These are phyloP conservation scores for Geotrichum cucujoidarum DNA, from an alignment of 1,139 yeast genomes.

Conservation along the genomic window DNA sequence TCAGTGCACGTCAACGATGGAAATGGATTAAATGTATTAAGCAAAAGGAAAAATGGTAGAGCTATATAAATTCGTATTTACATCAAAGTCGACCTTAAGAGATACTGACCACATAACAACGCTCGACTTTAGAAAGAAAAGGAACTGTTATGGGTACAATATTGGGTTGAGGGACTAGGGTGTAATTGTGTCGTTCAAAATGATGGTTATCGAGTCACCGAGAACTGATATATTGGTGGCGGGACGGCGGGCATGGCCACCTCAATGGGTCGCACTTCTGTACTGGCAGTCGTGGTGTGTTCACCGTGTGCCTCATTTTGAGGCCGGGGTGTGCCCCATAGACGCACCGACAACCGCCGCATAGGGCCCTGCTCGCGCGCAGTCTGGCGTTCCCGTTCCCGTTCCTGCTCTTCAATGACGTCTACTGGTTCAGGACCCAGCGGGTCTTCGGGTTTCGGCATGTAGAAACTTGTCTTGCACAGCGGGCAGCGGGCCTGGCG, in stretches of 20 bases:
- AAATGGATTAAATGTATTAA: no score
- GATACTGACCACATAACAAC: no score
- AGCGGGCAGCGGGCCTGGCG: constrained; percentile 80
- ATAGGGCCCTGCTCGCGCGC: not conserved
- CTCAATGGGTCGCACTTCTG: not conserved
- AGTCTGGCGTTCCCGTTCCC: not conserved
- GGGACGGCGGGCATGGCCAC: not conserved
- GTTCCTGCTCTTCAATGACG: constrained; percentile 8
- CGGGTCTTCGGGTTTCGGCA: constrained; percentile 27
- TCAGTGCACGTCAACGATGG: no score
- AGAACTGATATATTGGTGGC: not conserved
- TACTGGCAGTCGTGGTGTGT: not conserved
- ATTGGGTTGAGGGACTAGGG: no score
- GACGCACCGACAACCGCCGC: constrained; percentile 4
- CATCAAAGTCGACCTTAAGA: no score
- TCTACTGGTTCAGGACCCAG: constrained; percentile 20
- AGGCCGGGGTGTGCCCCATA: not conserved
- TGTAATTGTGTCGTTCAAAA: no score
- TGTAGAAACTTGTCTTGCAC: constrained; percentile 52
- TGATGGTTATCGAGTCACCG: no score
- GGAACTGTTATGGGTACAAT: no score
- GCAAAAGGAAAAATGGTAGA: no score
- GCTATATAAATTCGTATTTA: no score
- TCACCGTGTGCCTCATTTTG: not conserved
- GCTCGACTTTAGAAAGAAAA: no score